These are phyloP conservation scores for Fraxinus anomala DNA, from an alignment of 257 asterid genomes.

Conservation along the genomic window DNA sequence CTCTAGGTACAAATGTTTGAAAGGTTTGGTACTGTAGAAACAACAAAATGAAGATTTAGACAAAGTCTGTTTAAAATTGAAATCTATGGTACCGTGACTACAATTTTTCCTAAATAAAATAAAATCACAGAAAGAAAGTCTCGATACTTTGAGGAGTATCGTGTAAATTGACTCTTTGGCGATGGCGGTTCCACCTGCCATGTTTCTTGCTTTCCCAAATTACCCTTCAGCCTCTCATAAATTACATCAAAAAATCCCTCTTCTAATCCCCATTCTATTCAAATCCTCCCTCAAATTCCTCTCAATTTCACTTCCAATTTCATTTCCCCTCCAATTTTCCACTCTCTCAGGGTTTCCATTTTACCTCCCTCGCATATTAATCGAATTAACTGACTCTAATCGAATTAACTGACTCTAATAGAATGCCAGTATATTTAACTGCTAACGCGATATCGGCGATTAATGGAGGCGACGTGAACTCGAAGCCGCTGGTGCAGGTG, in stretches of 20 bases:
- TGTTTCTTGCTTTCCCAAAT: slow-evolving; percentile 3
- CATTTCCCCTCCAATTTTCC: background rate
- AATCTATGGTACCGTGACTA: too few species aligned
- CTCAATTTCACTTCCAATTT: slow-evolving; percentile 4
- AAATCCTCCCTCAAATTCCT: slow-evolving; percentile 26
- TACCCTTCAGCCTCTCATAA: slow-evolving; percentile 4
- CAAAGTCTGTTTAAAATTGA: too few species aligned
- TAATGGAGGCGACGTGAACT: slow-evolving; percentile 71
- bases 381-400: background rate
- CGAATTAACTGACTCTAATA: slow-evolving; percentile 28
- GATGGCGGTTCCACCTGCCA: background rate
- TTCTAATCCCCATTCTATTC: slow-evolving; percentile 12
- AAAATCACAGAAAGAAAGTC: too few species aligned
- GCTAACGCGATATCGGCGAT: slow-evolving; percentile 79
- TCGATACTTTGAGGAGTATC: background rate
- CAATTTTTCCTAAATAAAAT: too few species aligned
- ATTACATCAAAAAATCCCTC: background rate
- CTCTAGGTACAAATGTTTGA: too few species aligned
- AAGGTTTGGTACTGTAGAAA: too few species aligned
- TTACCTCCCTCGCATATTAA: background rate
- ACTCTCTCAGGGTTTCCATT: slow-evolving; percentile 17
- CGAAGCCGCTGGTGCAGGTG: slow-evolving; percentile 93
- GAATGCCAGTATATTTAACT: slow-evolving; percentile 73
- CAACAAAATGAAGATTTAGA: too few species aligned
- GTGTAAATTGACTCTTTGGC: background rate